Conservation (phyloP, 2,329 filamentous ascomycete genomes). For the Tolypocladium guangdongense region DNA sequence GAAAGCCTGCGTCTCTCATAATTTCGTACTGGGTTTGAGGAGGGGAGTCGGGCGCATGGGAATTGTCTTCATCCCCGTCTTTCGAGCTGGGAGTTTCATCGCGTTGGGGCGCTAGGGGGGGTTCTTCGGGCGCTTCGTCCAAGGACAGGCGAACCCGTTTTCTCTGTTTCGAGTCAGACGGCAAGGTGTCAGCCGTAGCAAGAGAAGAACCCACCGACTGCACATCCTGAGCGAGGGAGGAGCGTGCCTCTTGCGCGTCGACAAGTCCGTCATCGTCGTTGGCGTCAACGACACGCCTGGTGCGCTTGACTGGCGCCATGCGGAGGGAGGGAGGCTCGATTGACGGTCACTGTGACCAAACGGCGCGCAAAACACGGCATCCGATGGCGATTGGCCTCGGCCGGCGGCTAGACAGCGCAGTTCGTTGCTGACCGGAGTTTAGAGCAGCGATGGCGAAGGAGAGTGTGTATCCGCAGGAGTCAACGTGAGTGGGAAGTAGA, state of each 20-base stretch:
- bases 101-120: slow-evolving; percentile 2
- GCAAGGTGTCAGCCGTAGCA: background rate
- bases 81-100: slow-evolving; percentile 17
- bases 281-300: slow-evolving; percentile 14
- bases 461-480: background rate
- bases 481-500: background rate
- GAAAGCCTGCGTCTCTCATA: slow-evolving; percentile 47
- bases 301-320: slow-evolving; percentile 31
- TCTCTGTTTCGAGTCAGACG: slow-evolving; percentile 12
- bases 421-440: background rate
- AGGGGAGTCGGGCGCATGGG: slow-evolving; percentile 20
- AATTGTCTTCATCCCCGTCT: slow-evolving; percentile 18
- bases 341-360: background rate
- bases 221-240: slow-evolving; percentile 24
- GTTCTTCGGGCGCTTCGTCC: slow-evolving; percentile 9
- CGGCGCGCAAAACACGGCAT: background rate
- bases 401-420: background rate
- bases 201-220: slow-evolving; percentile 3
- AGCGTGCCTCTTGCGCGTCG: slow-evolving; percentile 28
- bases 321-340: background rate
- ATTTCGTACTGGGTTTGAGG: slow-evolving; percentile 51
- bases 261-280: slow-evolving; percentile 21
- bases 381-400: background rate
- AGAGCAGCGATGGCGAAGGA: background rate
- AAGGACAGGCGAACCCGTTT: slow-evolving; percentile 24